These are phyloP conservation scores for Athelia sp. DNA, from an alignment of 1,284 basidiomycete genomes.

Conservation along the genomic window DNA sequence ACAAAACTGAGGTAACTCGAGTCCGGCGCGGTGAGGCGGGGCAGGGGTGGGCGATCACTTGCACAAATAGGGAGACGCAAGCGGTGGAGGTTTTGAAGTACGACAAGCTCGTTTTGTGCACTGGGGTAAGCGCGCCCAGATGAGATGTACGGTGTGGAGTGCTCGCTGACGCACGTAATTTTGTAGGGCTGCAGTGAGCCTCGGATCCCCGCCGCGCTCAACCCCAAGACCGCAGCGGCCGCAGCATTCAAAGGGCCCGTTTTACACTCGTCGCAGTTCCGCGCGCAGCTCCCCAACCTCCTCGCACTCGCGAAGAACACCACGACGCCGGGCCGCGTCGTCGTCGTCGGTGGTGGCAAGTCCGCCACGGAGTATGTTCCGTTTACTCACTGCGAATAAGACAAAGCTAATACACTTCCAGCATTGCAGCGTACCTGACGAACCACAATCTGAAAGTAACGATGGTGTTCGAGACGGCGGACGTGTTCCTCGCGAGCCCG, in stretches of 20 bases:
- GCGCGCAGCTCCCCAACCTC: conserved; percentile 33
- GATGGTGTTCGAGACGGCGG: conserved; percentile 43
- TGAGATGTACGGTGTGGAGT: no score
- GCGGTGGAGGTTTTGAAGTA: conserved; percentile 26
- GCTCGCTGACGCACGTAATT: background rate
- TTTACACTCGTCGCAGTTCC: conserved; percentile 47
- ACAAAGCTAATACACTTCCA: conserved; percentile 13
- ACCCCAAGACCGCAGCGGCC: conserved; percentile 23
- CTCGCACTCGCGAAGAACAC: conserved; percentile 21
- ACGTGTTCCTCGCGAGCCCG: conserved; percentile 38
- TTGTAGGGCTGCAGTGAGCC: conserved; percentile 49
- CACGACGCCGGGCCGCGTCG: conserved; percentile 19
- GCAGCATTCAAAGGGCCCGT: conserved; percentile 40
- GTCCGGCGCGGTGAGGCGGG: conserved; percentile 26
- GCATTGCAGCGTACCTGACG: conserved; percentile 43
- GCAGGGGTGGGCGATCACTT: conserved; percentile 33
- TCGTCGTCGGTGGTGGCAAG: conserved; percentile 54
- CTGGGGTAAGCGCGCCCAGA: conserved; percentile 48
- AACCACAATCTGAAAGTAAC: conserved; percentile 39
- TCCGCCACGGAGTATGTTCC: conserved; percentile 46
- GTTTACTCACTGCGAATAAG: background rate
- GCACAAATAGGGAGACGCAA: conserved; percentile 14
- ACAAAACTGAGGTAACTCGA: conserved; percentile 38
- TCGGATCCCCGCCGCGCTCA: conserved; percentile 33
- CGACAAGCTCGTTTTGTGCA: conserved; percentile 47